These are phyloP conservation scores for Platanthera guangdongensis DNA, from an alignment of 106 monocot genomes.

Conservation along the genomic window DNA sequence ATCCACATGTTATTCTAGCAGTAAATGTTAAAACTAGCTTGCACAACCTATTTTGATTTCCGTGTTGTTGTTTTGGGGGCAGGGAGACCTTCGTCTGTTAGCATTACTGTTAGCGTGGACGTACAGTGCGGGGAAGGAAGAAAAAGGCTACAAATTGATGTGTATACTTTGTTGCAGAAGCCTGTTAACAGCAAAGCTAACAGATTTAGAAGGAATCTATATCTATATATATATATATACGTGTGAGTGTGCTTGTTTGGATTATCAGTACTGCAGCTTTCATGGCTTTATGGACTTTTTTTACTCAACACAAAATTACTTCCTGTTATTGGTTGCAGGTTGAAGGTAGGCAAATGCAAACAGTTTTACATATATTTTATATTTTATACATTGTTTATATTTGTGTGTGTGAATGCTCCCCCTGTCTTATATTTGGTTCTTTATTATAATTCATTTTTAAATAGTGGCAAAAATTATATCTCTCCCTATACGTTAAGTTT, in stretches of 20 bases:
- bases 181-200: constrained; percentile 36
- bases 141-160: constrained; percentile 10
- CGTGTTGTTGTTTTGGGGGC: neutral
- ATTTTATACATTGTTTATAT: too few species aligned
- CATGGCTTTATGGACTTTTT: neutral
- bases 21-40: constrained; percentile 47
- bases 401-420: too few species aligned
- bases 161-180: constrained; percentile 13
- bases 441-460: too few species aligned
- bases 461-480: too few species aligned
- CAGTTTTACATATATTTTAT: too few species aligned
- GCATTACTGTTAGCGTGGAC: constrained; percentile 38
- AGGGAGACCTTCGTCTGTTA: constrained; percentile 20
- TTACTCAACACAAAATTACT: too few species aligned
- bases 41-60: constrained; percentile 5
- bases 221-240: neutral
- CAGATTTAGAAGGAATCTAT: constrained; percentile 14
- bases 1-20: constrained; percentile 26
- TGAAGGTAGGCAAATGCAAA: too few species aligned
- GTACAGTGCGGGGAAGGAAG: neutral
- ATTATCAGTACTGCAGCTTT: neutral
- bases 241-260: neutral
- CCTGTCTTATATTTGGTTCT: too few species aligned
- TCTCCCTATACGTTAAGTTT: too few species aligned
- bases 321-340: too few species aligned